Base-by-base conservation (phyloP, 805 yeast genomes). In the Brettanomyces nanus region DNA sequence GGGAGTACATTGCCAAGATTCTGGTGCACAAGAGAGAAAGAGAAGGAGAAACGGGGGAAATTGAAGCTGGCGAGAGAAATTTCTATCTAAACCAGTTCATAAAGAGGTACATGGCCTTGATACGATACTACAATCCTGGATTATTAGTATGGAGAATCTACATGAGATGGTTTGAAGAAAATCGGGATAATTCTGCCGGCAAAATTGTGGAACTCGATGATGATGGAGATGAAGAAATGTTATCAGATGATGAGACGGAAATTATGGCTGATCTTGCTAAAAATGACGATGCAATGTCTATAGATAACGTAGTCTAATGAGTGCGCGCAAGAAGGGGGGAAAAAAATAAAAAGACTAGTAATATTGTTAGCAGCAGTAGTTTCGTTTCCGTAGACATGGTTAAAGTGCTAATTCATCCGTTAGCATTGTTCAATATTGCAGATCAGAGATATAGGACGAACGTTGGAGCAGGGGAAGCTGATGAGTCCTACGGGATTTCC, bases 21-120 rank as follows among this genome's bases (percentile, higher is more conserved):
- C 20, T 35, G 15, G 21, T 35, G 13, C 10, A 10, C 19, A 19
- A 15, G 7, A 3, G 21, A 15, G 27, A n/a, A 18, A 29, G 19
- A 9, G 14, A 13, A 5, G 19, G 11, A 2, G 4, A 11, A n/a
- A 14, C 4, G 13, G 10, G 9, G 6, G n/a, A 23, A 17, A n/a
- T 10, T 13, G 19, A 13, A 21, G 15, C 13, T 21, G 20, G 14
- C 5, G 33, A 28, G 33, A 34, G 25, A 39, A 19, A 18, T 19
- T 46, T 28, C 39, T 49, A 30, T 43, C 44, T 42, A 38, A 46
- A 26, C 45, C 40, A 6, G 18, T 48, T 43, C 26, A 19, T 49
- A 4, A 30, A 35, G 5, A 48, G 46, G 22, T 45, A 49, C 35
- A 41, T 43, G 26, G 37, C 51, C 4, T 14, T 49, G 19, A 36